Evolutionary conservation across 768 basidiomycete genomes (phyloP).

Genomic region (Lactarius akahatsu): DNA sequence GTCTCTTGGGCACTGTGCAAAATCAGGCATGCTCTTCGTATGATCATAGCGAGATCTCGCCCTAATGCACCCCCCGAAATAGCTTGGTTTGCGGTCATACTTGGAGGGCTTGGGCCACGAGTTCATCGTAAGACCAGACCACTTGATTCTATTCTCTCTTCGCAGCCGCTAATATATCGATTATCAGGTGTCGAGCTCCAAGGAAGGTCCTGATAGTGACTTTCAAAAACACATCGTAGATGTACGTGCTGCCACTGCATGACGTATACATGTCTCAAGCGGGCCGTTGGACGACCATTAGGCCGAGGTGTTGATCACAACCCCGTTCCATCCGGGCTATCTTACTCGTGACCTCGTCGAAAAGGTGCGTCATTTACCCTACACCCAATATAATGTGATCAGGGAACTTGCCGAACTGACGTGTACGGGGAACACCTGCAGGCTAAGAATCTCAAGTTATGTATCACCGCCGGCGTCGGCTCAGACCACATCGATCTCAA

Average conservation of each 20-base stretch:
- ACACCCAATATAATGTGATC: neutral
- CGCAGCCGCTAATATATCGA: slow-evolving; percentile 5
- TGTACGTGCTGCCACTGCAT: slow-evolving; percentile 43
- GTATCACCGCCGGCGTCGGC: slow-evolving; percentile 88
- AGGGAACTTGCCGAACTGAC: slow-evolving; percentile 14
- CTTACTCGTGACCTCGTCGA: slow-evolving; percentile 70
- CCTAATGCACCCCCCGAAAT: slow-evolving; percentile 42
- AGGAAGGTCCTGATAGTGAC: slow-evolving; percentile 64
- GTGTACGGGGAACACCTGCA: slow-evolving; percentile 34
- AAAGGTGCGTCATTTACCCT: slow-evolving; percentile 45
- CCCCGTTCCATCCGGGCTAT: slow-evolving; percentile 86
- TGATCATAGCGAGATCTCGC: neutral
- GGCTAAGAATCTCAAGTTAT: slow-evolving; percentile 88
- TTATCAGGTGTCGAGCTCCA: slow-evolving; percentile 69
- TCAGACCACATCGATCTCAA: slow-evolving; percentile 91
- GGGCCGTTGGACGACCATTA: slow-evolving; percentile 34
- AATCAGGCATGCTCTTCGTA: slow-evolving; percentile 53
- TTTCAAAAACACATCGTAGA: slow-evolving; percentile 66
- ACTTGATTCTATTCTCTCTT: neutral
- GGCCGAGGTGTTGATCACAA: slow-evolving; percentile 81
- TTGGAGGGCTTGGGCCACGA: slow-evolving; percentile 72
- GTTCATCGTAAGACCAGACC: slow-evolving; percentile 50
- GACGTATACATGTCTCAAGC: slow-evolving; percentile 8
- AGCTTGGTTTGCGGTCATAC: slow-evolving; percentile 76
- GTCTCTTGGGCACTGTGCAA: slow-evolving; percentile 77